Conservation (phyloP, 2,329 filamentous ascomycete genomes). For the Aspergillus pseudonomiae region DNA sequence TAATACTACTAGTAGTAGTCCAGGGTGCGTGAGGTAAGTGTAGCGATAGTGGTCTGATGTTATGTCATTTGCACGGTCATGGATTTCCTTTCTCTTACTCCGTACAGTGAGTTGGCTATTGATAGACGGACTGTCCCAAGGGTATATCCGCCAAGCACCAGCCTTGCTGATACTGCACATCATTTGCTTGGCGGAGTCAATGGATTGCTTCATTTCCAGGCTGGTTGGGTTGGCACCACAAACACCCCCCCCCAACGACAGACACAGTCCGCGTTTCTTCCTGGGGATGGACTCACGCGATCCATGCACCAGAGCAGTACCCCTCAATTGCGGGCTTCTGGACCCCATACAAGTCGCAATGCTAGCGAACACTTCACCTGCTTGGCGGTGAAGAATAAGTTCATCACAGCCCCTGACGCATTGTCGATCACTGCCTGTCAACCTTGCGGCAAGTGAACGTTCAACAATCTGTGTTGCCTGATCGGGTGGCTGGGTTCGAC, state of each 20-base stretch:
- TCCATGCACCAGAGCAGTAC: background rate
- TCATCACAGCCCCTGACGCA: conserved; percentile 11
- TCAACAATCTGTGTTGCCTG: background rate
- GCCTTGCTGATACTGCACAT: conserved; percentile 7
- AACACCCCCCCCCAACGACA: background rate
- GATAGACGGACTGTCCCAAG: background rate
- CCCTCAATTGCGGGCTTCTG: background rate
- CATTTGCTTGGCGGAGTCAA: conserved; percentile 6
- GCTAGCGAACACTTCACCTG: background rate
- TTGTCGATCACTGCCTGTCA: conserved; percentile 10
- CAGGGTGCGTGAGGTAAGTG: background rate
- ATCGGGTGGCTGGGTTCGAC: background rate
- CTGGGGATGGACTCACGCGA: background rate
- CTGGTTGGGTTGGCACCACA: background rate
- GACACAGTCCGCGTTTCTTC: background rate
- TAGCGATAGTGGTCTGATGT: background rate
- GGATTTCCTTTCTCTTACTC: background rate
- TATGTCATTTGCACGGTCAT: background rate
- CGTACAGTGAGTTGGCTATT: background rate
- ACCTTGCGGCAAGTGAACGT: background rate
- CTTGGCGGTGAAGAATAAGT: conserved; percentile 3
- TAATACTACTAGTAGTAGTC: no score
- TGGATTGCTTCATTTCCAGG: background rate
- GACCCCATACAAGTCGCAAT: background rate
- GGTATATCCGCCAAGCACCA: background rate